Evolutionary conservation across 345 rosid species (phyloP).

Genomic region (Linum usitatissimum): DNA sequence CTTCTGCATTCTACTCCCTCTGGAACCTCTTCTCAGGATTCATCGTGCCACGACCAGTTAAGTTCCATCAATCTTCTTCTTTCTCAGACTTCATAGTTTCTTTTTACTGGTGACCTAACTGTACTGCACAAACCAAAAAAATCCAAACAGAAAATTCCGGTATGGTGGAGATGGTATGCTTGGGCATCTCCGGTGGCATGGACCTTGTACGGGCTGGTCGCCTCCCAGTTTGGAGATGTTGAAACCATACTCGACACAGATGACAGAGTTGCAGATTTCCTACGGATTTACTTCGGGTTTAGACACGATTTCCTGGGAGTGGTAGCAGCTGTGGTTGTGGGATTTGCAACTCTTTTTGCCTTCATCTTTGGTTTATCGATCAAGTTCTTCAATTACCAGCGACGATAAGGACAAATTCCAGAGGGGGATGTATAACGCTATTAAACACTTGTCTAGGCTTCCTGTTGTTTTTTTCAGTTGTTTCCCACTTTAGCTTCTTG

Average conservation of each 20-base stretch:
- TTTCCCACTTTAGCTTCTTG: background rate
- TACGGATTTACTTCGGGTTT: constrained; percentile 22
- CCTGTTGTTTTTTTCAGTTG: no score
- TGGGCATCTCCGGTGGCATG: constrained; percentile 34
- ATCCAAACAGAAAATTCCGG: constrained; percentile 33
- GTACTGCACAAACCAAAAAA: no score
- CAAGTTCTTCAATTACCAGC: constrained; percentile 31
- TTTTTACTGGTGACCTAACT: background rate
- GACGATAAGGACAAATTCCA: constrained; percentile 15
- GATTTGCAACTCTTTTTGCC: constrained; percentile 20
- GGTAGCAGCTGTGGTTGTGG: constrained; percentile 20
- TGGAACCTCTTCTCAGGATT: constrained; percentile 67
- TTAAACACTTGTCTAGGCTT: no score
- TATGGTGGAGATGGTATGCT: constrained; percentile 49
- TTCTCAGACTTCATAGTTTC: background rate
- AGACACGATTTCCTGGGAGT: constrained; percentile 27
- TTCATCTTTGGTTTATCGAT: constrained; percentile 22
- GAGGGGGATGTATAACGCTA: background rate
- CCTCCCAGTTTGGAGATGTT: constrained; percentile 33
- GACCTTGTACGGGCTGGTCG: constrained; percentile 34
- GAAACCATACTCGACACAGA: constrained; percentile 7
- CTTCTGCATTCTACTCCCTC: constrained; percentile 36
- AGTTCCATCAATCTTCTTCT: constrained; percentile 2
- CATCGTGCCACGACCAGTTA: constrained; percentile 52
- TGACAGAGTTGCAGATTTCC: constrained; percentile 18